These are phyloP conservation scores for Filobasidium uniguttulatum DNA, from an alignment of 1,284 basidiomycete species.

Conservation along the genomic window DNA sequence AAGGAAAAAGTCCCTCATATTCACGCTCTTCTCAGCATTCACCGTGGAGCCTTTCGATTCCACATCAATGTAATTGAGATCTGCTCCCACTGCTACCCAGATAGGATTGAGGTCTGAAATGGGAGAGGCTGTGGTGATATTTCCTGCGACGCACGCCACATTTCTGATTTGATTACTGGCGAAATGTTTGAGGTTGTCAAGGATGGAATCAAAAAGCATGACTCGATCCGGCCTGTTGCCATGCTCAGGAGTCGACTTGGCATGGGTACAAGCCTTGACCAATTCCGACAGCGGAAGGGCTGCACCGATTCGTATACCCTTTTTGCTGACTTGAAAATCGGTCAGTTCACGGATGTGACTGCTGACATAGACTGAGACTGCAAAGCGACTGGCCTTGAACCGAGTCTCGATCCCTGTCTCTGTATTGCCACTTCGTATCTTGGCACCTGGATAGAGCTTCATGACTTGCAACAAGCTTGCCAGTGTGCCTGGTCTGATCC, in stretches of 20 bases:
- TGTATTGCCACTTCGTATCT: constrained; percentile 13
- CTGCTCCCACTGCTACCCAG: constrained; percentile 29
- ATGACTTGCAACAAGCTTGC: constrained; percentile 4
- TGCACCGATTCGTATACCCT: constrained; percentile 10
- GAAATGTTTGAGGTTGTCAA: constrained; percentile 27
- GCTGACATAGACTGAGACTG: constrained; percentile 12
- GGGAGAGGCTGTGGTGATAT: constrained; percentile 33
- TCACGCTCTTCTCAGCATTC: constrained; percentile 9
- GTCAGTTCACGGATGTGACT: constrained; percentile 8
- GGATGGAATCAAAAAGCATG: constrained; percentile 17
- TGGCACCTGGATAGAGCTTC: constrained; percentile 10
- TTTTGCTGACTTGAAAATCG: neutral
- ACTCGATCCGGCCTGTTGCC: neutral
- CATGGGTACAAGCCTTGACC: constrained; percentile 3
- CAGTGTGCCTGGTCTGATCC: constrained; percentile 12
- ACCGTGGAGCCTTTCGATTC: constrained; percentile 8
- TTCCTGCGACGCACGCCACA: constrained; percentile 30
- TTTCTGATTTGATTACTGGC: constrained; percentile 33
- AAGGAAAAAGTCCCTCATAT: constrained; percentile 24
- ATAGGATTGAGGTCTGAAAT: constrained; percentile 36
- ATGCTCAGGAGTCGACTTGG: neutral
- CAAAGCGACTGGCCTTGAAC: constrained; percentile 14
- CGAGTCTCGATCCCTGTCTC: constrained; percentile 15
- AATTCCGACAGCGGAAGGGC: constrained; percentile 12
- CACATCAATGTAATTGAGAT: constrained; percentile 17